Conservation (phyloP, 2,329 filamentous ascomycete genomes). For the Sarocladium strictum region DNA sequence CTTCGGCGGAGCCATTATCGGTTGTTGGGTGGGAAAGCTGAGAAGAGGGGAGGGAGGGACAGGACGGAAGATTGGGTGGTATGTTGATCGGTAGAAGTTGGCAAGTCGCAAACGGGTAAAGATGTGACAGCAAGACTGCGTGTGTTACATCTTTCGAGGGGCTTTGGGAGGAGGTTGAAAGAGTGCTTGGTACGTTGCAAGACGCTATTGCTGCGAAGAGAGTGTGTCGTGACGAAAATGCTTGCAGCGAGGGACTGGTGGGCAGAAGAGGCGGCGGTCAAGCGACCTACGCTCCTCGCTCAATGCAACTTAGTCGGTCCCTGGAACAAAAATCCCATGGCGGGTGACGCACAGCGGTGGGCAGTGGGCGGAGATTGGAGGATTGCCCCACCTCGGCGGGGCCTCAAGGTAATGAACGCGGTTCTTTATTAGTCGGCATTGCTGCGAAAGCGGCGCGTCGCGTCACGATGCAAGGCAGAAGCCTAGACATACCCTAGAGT, state of each 20-base stretch:
- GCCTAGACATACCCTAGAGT: no score
- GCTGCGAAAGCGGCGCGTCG: neutral
- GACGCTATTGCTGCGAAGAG: neutral
- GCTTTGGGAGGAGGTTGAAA: neutral
- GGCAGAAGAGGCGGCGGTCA: conserved; percentile 6
- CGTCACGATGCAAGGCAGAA: no score
- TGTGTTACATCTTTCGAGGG: conserved; percentile 5
- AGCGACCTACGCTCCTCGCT: neutral
- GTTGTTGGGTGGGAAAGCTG: neutral
- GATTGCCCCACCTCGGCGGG: neutral
- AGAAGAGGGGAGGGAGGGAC: neutral
- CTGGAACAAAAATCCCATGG: conserved; percentile 8
- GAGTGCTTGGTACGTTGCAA: neutral
- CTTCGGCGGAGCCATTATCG: conserved; percentile 40
- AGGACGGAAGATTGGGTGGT: neutral
- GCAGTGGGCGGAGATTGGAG: neutral
- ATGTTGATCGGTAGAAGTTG: neutral
- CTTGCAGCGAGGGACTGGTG: neutral
- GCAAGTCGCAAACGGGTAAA: neutral
- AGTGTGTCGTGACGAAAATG: neutral
- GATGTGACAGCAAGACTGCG: neutral
- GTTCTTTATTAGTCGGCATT: neutral
- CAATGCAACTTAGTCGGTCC: conserved; percentile 1
- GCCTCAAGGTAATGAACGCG: neutral
- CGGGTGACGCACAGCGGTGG: conserved; percentile 4